Base-by-base conservation (phyloP, 768 basidiomycete genomes). In the Hypholoma sublateritium region DNA sequence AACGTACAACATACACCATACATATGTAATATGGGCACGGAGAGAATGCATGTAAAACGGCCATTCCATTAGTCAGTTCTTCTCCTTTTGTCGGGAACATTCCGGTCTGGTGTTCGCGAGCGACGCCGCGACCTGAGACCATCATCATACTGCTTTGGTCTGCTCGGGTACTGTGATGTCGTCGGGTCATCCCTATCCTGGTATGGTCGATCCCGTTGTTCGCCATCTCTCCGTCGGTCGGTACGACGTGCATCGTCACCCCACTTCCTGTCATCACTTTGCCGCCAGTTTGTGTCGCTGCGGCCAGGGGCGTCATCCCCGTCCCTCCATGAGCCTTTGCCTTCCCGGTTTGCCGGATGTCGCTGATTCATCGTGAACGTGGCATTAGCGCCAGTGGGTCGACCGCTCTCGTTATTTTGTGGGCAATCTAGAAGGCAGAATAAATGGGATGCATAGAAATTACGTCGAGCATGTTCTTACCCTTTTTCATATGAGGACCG, bases 401-500 rank as follows among this genome's bases (percentile, higher is more conserved):
- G 62, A 22, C 64, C 65, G 16, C 36, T 49, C 25, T 70, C 69
- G n/a, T 58, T 58, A 41, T 65, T 66, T 56, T 70, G 69, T 2
- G 71, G 71, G 58, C 72, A 74, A 53, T 72, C 72, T 74, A 19
- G 28, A 4, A 19, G 34, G 55, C n/a, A 44, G 34, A 24, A 50
- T 28, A 17, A 19, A 16, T 34, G 24, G 42, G 16, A 17, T 42
- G 24, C 37, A 44, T 46, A n/a, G 21, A 13, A 43, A 6, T 49
- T 34, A 42, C 24, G 22, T 45, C 8, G n/a, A 19, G 8, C 59
- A 56, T 42, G 56, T 19, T 58, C 67, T 21, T 59, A 91, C 94
- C 94, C 80, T 89, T 92, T 70, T 93, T 94, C 34, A 96, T 74
- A 77, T 98, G 96, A 5, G 92, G 89, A 0, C 95, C 95, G 5